Evolutionary conservation across 192 early-diverging fungal genomes (phyloP), one percentile per base, ranked within the genome.

Genomic region (Lobosporangium transversale): DNA sequence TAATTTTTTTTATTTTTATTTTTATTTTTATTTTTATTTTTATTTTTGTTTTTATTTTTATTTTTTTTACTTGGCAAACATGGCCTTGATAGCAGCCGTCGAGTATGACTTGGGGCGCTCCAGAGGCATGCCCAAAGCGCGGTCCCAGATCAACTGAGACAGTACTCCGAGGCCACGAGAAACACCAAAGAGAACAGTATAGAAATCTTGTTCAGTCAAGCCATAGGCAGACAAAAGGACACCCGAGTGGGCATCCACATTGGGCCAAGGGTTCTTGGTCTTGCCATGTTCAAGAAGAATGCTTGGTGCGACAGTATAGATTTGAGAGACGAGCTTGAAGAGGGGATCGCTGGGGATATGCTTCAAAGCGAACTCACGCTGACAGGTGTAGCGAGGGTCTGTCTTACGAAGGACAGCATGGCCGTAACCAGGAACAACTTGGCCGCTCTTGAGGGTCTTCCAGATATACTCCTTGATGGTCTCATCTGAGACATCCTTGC

Each of bases 191-290:
- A 99, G 84, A 42, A 99, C 97, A 33, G 97, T 99, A 93, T 99
- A 99, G 85, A 93, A 99, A 86, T 99, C 94, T 85, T 99, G 94
- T 84, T 99, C 95, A 48, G 91, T 91, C 71, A 99, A 88, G 58
- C 95, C 95, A 80, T 92, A 99, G 90, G 97, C 93, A 75, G 94
- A 91, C 62, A 99, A 88, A 23, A 99, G 90, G 73, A 97, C 95
- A 82, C 97, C 97, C 57, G 92, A 94, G 92, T 99, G 97, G 53
- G 96, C 96, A 80, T 99, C 97, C 42, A 99, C 96, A 83, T 99
- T 99, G 83, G 97, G 97, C 94, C 94, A 99, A 62, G 97, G 97
- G 92, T 99, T 99, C 93, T 97, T 98, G 90, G 95, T 98, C 92
- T 98, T 99, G 70, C 97, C 97, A 85, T 99, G 97, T 87, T 99